phyloP scores from a whole-genome alignment of 2,329 filamentous ascomycete genomes.

The Knoxdaviesia proteae region DNA sequence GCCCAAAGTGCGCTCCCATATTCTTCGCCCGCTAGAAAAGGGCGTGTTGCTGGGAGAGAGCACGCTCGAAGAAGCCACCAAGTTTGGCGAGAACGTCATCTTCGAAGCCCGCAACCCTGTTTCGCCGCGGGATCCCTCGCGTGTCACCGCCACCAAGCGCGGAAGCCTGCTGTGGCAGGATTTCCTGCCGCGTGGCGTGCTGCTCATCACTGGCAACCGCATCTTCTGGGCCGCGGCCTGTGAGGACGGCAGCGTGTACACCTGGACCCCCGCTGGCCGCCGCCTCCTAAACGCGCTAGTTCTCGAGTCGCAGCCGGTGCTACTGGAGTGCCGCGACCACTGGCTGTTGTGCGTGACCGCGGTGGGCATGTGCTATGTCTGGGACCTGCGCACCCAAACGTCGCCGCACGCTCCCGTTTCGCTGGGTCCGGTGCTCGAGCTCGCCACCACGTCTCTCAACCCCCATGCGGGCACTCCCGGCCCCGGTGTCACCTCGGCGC shows the following conservation, averaged over 20 bases:
- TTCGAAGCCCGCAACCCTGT: constrained; percentile 77
- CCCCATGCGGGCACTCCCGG: constrained; percentile 54
- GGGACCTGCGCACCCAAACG: constrained; percentile 69
- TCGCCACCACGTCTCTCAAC: constrained; percentile 60
- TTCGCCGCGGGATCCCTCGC: constrained; percentile 60
- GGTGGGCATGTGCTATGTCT: constrained; percentile 76
- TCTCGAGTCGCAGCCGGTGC: constrained; percentile 80
- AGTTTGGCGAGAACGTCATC: constrained; percentile 48
- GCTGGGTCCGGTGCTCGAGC: constrained; percentile 70
- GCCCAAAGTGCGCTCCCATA: constrained; percentile 65
- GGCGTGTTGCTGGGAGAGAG: constrained; percentile 32
- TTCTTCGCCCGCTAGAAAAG: constrained; percentile 60
- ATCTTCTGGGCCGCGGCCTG: constrained; percentile 85
- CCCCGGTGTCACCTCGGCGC: constrained; percentile 75
- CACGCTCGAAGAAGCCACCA: constrained; percentile 37
- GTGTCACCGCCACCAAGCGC: constrained; percentile 62
- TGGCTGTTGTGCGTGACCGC: constrained; percentile 83
- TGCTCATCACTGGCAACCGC: constrained; percentile 79
- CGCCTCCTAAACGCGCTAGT: constrained; percentile 69
- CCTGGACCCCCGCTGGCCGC: constrained; percentile 83
- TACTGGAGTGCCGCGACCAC: constrained; percentile 73
- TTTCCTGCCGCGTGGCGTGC: constrained; percentile 65
- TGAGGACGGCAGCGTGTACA: constrained; percentile 75
- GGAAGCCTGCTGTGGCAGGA: constrained; percentile 82
- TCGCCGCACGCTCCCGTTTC: constrained; percentile 81